A percentile compares a stretch with the other conserved stretches of the same genome.
These are phyloP conservation scores for Tilletia indica DNA, from an alignment of 1,284 basidiomycete genomes.

Conservation along the genomic window DNA sequence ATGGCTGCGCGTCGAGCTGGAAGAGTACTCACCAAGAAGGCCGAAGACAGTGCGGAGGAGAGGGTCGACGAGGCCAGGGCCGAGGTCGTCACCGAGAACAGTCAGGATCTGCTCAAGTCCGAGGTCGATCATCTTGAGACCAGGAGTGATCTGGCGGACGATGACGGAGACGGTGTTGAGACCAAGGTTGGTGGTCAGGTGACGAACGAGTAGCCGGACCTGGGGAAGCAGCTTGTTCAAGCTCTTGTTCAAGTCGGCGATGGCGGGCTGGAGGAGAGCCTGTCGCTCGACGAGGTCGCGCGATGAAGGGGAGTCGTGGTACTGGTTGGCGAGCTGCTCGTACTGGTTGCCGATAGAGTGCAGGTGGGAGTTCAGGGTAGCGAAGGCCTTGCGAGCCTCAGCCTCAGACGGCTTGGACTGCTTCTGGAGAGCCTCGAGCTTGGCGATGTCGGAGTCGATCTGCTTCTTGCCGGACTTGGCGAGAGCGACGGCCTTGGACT, in stretches of 20 bases:
- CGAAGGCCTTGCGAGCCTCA: constrained; percentile 58
- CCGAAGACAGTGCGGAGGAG: not conserved
- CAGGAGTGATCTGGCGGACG: constrained; percentile 2
- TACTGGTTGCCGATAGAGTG: constrained; percentile 7
- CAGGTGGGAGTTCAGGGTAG: constrained; percentile 15
- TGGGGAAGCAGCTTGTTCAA: constrained; percentile 5
- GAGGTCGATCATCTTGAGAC: not conserved
- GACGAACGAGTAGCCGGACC: not conserved
- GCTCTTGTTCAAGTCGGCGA: not conserved
- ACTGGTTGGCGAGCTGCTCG: constrained; percentile 3
- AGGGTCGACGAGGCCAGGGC: not conserved
- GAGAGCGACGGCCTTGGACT: not conserved
- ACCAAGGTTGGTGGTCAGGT: not conserved
- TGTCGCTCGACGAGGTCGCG: constrained; percentile 7
- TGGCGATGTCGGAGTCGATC: not conserved
- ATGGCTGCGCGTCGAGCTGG: too few species aligned
- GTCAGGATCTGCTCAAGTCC: constrained; percentile 3
- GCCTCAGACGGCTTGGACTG: not conserved
- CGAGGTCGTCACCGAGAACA: not conserved
- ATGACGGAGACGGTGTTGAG: not conserved
- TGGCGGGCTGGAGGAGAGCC: constrained; percentile 4
- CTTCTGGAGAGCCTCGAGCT: not conserved
- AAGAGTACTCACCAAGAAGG: constrained; percentile 4
- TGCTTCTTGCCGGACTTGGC: not conserved
- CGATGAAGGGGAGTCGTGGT: not conserved